Base-by-base conservation (phyloP, 805 yeast genomes). In the Lachancea waltii region DNA sequence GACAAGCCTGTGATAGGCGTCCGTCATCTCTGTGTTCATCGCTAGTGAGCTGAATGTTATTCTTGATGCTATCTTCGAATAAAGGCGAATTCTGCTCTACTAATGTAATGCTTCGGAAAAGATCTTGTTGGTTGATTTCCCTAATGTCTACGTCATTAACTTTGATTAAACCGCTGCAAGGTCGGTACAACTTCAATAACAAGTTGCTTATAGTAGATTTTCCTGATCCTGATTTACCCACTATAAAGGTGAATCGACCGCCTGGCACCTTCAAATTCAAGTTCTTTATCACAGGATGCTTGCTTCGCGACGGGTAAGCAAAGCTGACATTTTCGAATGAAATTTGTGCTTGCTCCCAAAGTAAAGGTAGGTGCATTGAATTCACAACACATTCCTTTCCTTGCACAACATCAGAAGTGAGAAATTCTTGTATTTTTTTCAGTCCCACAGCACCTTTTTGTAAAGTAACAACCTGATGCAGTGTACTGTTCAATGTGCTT, bases 171-270 rank as follows among this genome's bases (percentile, higher is more conserved):
- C 98, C 98, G 0, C 55, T 40, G 4, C 59, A 47, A 0, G 68
- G 62, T 0, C 56, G 44, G 49, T 89, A 86, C 17, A 85, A 69
- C 19, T 72, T 72, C 38, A 82, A 55, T 1, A 92, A 49, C 2
- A 92, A 56, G 25, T 71, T 72, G 0, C 81, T 73, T 2, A 92
- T 44, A 0, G 97, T 82, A 0, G 97, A 90, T 57, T 92, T 92
- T 0, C 98, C 98, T 0, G 89, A 79, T 0, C 99, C 99, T 0
- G 97, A 87, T 43, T 71, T 69, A 1, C 99, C 99, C 29, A 92
- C 73, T 3, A 92, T 60, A 49, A 75, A 90, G 1, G 80, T 75
- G 5, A 73, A 53, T 22, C 62, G 47, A 1, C 72, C 68, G 0
- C 73, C 57, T 1, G 65, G 58, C 24, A 87, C 63, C 1, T 48